Percentiles rank a stretch among this genome's conserved stretches.
Evolutionary conservation across 108 stramenopile genomes (phyloP).

Genomic region (Thalassiosira profunda): DNA sequence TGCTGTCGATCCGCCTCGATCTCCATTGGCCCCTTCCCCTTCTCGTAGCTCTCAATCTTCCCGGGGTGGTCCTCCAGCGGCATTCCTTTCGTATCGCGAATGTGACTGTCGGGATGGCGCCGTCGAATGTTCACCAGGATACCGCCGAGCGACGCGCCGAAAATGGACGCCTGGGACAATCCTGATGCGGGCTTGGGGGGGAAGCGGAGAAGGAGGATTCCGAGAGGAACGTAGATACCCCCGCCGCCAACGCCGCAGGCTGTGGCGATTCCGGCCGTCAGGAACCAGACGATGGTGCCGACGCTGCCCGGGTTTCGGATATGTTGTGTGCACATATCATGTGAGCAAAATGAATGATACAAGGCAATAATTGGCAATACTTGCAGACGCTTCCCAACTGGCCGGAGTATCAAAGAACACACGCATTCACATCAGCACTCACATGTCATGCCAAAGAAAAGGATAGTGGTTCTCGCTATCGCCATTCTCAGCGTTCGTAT

Average conservation of each 20-base stretch:
- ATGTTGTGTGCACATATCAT: neutral
- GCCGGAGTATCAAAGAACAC: neutral
- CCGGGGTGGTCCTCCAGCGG: conserved; percentile 11
- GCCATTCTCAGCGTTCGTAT: conserved; percentile 18
- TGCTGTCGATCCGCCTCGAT: conserved; percentile 22
- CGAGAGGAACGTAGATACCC: conserved; percentile 77
- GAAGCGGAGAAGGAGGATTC: conserved; percentile 66
- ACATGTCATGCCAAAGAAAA: conserved; percentile 68
- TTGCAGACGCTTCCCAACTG: neutral
- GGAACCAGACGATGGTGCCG: conserved; percentile 70
- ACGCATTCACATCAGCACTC: conserved; percentile 5
- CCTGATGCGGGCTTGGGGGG: conserved; percentile 66
- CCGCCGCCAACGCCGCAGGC: conserved; percentile 81
- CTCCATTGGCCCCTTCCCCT: conserved; percentile 27
- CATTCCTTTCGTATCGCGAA: conserved; percentile 31
- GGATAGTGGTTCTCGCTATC: conserved; percentile 53
- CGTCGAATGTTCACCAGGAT: conserved; percentile 58
- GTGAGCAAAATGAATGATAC: neutral
- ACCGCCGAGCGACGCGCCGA: conserved; percentile 71
- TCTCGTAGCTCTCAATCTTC: conserved; percentile 24
- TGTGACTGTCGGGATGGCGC: conserved; percentile 45
- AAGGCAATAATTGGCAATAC: neutral
- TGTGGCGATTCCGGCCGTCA: conserved; percentile 58
- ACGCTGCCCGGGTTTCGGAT: conserved; percentile 7
- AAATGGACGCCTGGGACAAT: conserved; percentile 69